Conservation (phyloP, 2,329 filamentous ascomycete genomes). For the Neofusicoccum sp. region DNA sequence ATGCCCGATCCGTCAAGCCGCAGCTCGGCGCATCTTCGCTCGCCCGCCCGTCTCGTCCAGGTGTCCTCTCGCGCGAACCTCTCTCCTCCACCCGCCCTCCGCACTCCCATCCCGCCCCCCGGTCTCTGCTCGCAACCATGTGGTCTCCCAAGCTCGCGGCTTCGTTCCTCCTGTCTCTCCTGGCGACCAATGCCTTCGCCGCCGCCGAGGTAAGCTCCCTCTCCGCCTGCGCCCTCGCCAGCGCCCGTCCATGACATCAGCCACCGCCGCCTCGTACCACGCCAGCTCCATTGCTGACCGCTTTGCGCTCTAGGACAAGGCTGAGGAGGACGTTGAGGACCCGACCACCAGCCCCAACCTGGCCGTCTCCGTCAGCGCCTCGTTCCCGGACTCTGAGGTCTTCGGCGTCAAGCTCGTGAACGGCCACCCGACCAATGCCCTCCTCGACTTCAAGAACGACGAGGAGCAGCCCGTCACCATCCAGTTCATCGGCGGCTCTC, state of each 20-base stretch:
- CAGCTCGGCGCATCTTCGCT: background rate
- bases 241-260: constrained; percentile 26
- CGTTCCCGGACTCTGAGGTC: constrained; percentile 69
- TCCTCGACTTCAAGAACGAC: constrained; percentile 80
- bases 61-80: constrained; percentile 6
- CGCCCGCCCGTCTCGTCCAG: constrained; percentile 2
- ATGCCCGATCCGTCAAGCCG: constrained; percentile 4
- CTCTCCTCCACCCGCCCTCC: constrained; percentile 6
- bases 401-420: constrained; percentile 97
- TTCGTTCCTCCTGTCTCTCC: constrained; percentile 68
- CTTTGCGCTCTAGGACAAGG: constrained; percentile 26
- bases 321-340: constrained; percentile 54
- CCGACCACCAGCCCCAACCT: constrained; percentile 57
- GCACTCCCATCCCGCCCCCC: constrained; percentile 20
- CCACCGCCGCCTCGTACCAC: constrained; percentile 9
- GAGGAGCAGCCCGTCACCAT: constrained; percentile 75
- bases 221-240: too few relatives aligned
- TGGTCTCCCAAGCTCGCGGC: constrained; percentile 70
- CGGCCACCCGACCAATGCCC: constrained; percentile 76
- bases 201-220: constrained; percentile 57
- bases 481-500: constrained; percentile 71
- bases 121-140: constrained; percentile 51
- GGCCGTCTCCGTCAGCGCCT: constrained; percentile 55
- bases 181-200: constrained; percentile 64
- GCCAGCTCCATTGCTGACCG: constrained; percentile 24